These are phyloP conservation scores for Aspergillus hiratsukae DNA, from an alignment of 2,329 filamentous ascomycete genomes.

Conservation along the genomic window DNA sequence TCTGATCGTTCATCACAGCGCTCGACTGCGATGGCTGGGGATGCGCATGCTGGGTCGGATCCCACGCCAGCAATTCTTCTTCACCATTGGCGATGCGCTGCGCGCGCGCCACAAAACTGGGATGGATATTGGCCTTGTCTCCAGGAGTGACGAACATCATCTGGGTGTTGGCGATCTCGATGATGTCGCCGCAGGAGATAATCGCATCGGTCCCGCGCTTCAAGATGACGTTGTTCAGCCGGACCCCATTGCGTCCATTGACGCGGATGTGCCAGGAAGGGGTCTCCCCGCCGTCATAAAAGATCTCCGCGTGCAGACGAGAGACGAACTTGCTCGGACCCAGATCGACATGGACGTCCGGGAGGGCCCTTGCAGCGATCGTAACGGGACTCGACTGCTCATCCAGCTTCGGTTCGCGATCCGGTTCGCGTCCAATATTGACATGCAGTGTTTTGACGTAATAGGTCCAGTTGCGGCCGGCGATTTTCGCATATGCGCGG, in stretches of 20 bases:
- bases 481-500: constrained; percentile 49
- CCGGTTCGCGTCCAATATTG: constrained; percentile 48
- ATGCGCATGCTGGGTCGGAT: constrained; percentile 37
- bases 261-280: constrained; percentile 77
- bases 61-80: constrained; percentile 34
- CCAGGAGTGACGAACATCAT: constrained; percentile 98
- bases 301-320: constrained; percentile 69
- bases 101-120: constrained; percentile 66
- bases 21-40: constrained; percentile 23
- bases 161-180: constrained; percentile 87
- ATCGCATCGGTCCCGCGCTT: constrained; percentile 62
- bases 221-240: constrained; percentile 69
- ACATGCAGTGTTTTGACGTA: constrained; percentile 47
- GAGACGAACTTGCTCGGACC: constrained; percentile 79
- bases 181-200: constrained; percentile 80
- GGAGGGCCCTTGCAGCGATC: constrained; percentile 40
- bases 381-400: constrained; percentile 46
- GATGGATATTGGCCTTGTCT: constrained; percentile 65
- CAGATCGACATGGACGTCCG: constrained; percentile 76
- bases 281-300: constrained; percentile 62
- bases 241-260: constrained; percentile 87
- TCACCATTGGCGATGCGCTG: constrained; percentile 40
- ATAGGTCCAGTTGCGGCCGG: constrained; percentile 49
- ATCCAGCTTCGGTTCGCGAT: constrained; percentile 39
- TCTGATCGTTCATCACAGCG: constrained; percentile 6